These are phyloP conservation scores for Colletotrichum brevisporum DNA, from an alignment of 2,329 filamentous ascomycete genomes.

Conservation along the genomic window DNA sequence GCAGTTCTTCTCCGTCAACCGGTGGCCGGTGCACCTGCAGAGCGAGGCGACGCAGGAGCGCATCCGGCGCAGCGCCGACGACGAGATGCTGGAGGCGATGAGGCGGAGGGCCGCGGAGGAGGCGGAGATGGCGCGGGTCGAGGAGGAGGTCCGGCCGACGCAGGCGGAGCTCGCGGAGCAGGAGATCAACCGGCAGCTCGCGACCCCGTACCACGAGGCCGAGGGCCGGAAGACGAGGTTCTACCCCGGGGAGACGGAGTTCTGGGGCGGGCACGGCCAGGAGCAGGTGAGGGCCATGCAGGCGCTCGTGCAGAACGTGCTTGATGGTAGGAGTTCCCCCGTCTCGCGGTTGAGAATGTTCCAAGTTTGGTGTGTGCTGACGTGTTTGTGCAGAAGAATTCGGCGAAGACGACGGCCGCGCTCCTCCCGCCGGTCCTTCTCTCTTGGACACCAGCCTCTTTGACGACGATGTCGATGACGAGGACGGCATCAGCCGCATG, in stretches of 20 bases:
- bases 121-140: constrained; percentile 6
- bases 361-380: not conserved
- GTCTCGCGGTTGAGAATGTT: too few species aligned
- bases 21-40: constrained; percentile 63
- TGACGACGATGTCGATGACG: not conserved
- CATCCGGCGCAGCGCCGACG: constrained; percentile 43
- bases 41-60: constrained; percentile 45
- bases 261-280: constrained; percentile 49
- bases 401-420: constrained; percentile 4
- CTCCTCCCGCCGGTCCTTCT: constrained; percentile 2
- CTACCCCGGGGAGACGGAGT: constrained; percentile 44
- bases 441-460: not conserved
- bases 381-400: not conserved
- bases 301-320: constrained; percentile 23
- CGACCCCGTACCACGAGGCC: constrained; percentile 54
- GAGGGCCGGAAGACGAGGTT: constrained; percentile 41
- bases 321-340: constrained; percentile 41
- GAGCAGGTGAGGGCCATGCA: constrained; percentile 47
- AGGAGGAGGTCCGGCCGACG: constrained; percentile 14
- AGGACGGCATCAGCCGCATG: not conserved
- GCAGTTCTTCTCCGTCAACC: constrained; percentile 60
- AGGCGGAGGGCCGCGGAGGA: not conserved
- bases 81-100: constrained; percentile 3
- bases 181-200: constrained; percentile 56
- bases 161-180: not conserved